Conservation (phyloP, 2,329 filamentous ascomycete genomes). For the Talaromyces sp. region DNA sequence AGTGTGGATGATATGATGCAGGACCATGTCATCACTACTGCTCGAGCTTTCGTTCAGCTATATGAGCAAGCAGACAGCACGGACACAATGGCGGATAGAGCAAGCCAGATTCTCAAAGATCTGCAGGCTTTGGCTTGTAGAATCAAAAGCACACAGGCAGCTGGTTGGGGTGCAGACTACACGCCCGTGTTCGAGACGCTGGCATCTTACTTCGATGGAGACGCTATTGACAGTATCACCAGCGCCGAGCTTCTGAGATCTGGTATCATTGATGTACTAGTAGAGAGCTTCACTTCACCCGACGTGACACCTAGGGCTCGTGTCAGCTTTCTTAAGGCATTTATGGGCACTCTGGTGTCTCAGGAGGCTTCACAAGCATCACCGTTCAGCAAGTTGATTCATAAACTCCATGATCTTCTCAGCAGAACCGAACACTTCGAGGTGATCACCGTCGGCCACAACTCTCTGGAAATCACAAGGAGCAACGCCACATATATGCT, state of each 20-base stretch:
- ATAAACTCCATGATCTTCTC: slow-evolving; percentile 91
- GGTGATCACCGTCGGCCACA: slow-evolving; percentile 91
- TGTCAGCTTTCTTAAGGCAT: slow-evolving; percentile 81
- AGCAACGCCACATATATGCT: slow-evolving; percentile 94
- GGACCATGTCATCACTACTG: slow-evolving; percentile 69
- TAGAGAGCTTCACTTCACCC: slow-evolving; percentile 74
- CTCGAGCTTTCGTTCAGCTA: slow-evolving; percentile 75
- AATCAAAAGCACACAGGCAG: slow-evolving; percentile 67
- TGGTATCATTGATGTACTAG: slow-evolving; percentile 76
- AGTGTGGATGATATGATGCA: slow-evolving; percentile 54
- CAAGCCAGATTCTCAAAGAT: slow-evolving; percentile 67
- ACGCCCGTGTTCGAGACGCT: slow-evolving; percentile 68
- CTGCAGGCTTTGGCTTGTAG: slow-evolving; percentile 68
- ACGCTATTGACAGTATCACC: slow-evolving; percentile 87
- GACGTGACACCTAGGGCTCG: slow-evolving; percentile 60
- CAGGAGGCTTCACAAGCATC: slow-evolving; percentile 64
- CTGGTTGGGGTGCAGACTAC: slow-evolving; percentile 46
- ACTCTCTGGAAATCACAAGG: slow-evolving; percentile 81
- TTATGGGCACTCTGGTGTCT: slow-evolving; percentile 71
- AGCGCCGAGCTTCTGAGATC: slow-evolving; percentile 92
- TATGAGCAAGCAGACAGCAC: slow-evolving; percentile 72
- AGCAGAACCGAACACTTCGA: slow-evolving; percentile 98
- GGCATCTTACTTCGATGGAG: slow-evolving; percentile 79
- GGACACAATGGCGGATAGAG: slow-evolving; percentile 72
- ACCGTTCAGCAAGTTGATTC: slow-evolving; percentile 83